These are phyloP conservation scores for Russula dissimulans DNA, from an alignment of 768 basidiomycete species.

Conservation along the genomic window DNA sequence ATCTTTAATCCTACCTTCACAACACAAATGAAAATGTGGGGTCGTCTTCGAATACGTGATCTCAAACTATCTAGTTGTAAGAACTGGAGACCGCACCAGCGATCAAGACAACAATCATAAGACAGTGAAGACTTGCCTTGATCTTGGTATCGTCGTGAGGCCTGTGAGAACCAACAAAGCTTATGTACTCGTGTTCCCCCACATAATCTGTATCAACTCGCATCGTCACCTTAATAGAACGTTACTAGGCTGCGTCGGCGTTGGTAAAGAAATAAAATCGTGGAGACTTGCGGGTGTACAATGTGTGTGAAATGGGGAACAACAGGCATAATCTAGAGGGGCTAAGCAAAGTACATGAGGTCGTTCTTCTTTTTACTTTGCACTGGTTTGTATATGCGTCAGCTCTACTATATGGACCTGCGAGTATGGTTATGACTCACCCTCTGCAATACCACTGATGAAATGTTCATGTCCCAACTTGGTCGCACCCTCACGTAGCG, in stretches of 20 bases:
- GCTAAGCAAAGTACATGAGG: slow-evolving; percentile 86
- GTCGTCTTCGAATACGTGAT: too few species aligned
- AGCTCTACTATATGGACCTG: slow-evolving; percentile 2
- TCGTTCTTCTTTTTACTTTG: slow-evolving; percentile 99
- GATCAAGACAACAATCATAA: too few species aligned
- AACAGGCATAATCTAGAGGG: slow-evolving; percentile 1
- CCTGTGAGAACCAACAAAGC: neutral
- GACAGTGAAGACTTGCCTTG: neutral
- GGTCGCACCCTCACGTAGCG: slow-evolving; percentile 83
- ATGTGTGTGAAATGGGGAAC: slow-evolving; percentile 7
- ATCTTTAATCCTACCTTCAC: too few species aligned
- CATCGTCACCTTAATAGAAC: neutral
- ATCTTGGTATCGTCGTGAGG: neutral
- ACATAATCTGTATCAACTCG: too few species aligned
- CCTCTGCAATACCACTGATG: slow-evolving; percentile 84
- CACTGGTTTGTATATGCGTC: slow-evolving; percentile 42
- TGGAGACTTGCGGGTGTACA: slow-evolving; percentile 8
- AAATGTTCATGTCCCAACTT: slow-evolving; percentile 93
- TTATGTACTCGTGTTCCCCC: too few species aligned
- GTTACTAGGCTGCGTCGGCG: too few species aligned
- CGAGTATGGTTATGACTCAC: slow-evolving; percentile 31
- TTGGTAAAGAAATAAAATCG: neutral
- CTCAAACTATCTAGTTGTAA: too few species aligned
- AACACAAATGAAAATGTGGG: too few species aligned
- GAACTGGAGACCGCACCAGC: too few species aligned